These are phyloP conservation scores for Gossypium lobatum DNA, from an alignment of 441 rosid species.

Conservation along the genomic window DNA sequence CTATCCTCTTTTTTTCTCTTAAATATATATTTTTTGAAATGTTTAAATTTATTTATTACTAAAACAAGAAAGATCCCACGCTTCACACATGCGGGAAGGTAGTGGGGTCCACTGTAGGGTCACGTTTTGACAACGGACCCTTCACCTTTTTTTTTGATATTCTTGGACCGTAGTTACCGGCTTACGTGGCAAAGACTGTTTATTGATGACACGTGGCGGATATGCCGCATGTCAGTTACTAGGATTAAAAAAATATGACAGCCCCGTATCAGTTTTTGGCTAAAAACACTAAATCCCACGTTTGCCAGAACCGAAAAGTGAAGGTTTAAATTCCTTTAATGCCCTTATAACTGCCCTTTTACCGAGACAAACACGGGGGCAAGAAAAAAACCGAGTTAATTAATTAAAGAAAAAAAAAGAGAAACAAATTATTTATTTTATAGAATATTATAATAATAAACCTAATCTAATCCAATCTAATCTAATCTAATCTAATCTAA, in stretches of 20 bases:
- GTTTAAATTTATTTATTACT: not conserved
- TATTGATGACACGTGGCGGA: conserved; percentile 22
- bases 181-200: conserved; percentile 16
- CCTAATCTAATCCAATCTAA: not conserved
- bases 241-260: not conserved
- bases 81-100: conserved; percentile 16
- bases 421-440: not conserved
- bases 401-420: not conserved
- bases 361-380: not conserved
- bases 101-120: conserved; percentile 12
- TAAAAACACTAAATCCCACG: conserved; percentile 9
- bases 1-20: not conserved
- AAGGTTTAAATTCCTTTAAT: not conserved
- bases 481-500: conserved; percentile 12
- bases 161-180: conserved; percentile 4
- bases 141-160: not conserved
- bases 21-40: not conserved
- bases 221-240: conserved; percentile 16
- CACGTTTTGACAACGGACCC: conserved; percentile 12
- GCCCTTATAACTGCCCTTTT: not conserved
- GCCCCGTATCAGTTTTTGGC: not conserved
- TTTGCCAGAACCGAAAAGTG: not conserved
- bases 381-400: not conserved
- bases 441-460: not conserved
- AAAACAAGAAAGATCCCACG: conserved; percentile 6